Conservation (phyloP, 2,329 filamentous ascomycete genomes). For the Penicillium brevicompactum region DNA sequence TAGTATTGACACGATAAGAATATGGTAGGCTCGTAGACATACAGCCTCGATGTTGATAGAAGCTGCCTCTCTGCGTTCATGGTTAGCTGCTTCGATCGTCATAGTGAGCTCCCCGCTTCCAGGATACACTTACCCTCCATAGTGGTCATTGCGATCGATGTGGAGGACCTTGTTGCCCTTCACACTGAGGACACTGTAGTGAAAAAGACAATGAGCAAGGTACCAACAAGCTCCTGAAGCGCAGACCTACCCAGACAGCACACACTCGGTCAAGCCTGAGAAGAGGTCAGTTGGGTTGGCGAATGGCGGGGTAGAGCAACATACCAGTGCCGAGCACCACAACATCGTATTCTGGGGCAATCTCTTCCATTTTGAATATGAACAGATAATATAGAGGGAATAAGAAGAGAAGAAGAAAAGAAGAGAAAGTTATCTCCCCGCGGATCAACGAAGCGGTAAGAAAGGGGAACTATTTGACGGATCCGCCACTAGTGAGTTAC, state of each 20-base stretch:
- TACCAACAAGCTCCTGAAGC: slow-evolving; percentile 18
- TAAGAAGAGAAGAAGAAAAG: slow-evolving; percentile 21
- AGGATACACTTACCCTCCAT: slow-evolving; percentile 75
- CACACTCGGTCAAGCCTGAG: slow-evolving; percentile 94
- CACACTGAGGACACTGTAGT: slow-evolving; percentile 81
- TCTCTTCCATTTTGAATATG: slow-evolving; percentile 80
- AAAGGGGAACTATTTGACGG: slow-evolving; percentile 27
- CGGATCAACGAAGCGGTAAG: slow-evolving; percentile 33
- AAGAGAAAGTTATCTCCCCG: slow-evolving; percentile 28
- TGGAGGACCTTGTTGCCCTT: slow-evolving; percentile 99
- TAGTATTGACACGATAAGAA: slow-evolving; percentile 20
- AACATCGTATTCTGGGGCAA: slow-evolving; percentile 97
- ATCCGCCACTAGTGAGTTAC: slow-evolving; percentile 29
- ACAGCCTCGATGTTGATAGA: slow-evolving; percentile 96
- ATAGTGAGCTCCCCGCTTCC: slow-evolving; percentile 17
- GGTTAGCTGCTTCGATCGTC: slow-evolving; percentile 31
- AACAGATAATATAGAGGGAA: slow-evolving; percentile 15
- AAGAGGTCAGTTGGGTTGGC: slow-evolving; percentile 30
- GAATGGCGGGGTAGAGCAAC: slow-evolving; percentile 45
- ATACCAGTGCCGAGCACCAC: slow-evolving; percentile 96
- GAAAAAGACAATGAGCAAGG: slow-evolving; percentile 21
- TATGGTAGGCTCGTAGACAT: slow-evolving; percentile 34
- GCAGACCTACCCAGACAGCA: slow-evolving; percentile 82
- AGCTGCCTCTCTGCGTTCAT: slow-evolving; percentile 73
- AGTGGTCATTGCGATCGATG: slow-evolving; percentile 98